A percentile compares a stretch with the other conserved stretches of the same genome.
Conservation (phyloP, 192 early-diverging fungal species). For the Entophlyctis luteolus region DNA sequence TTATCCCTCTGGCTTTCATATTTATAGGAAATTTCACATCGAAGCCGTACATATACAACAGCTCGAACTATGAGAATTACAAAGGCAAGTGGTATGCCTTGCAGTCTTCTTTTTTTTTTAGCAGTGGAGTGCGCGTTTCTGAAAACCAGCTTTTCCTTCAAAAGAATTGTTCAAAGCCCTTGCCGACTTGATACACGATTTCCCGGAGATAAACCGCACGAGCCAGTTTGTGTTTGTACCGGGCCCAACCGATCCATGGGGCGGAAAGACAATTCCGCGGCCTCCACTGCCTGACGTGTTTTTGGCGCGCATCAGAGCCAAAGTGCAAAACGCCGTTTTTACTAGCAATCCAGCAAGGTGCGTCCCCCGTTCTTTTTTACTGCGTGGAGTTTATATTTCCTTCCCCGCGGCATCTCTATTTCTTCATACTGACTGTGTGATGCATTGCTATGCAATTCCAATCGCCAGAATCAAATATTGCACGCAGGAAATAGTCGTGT, state of each 20-base stretch:
- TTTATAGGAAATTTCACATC: conserved; percentile 85
- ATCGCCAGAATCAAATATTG: conserved; percentile 74
- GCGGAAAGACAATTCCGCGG: conserved; percentile 64
- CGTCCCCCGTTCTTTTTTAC: too few relatives aligned
- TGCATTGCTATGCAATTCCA: not conserved
- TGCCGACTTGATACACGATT: conserved; percentile 66
- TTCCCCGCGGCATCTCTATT: not conserved
- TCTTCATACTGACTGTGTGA: not conserved
- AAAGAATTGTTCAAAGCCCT: conserved; percentile 48
- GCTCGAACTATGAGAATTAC: conserved; percentile 61
- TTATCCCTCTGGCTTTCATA: conserved; percentile 77
- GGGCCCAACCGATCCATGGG: conserved; percentile 81
- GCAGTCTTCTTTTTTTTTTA: not conserved
- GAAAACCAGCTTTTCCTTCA: not conserved
- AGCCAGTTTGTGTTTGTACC: conserved; percentile 88
- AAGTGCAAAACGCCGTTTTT: conserved; percentile 62
- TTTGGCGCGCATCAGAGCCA: conserved; percentile 54
- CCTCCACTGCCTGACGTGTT: conserved; percentile 71
- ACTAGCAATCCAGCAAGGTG: conserved; percentile 81
- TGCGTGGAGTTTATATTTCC: not conserved
- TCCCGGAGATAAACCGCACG: conserved; percentile 48
- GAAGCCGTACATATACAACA: conserved; percentile 61
- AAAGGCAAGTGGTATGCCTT: conserved; percentile 32
- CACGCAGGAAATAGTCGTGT: conserved; percentile 86
- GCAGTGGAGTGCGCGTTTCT: not conserved